phyloP scores from a whole-genome alignment of 176 grass and related monocot genomes.

The Ananas comosus region DNA sequence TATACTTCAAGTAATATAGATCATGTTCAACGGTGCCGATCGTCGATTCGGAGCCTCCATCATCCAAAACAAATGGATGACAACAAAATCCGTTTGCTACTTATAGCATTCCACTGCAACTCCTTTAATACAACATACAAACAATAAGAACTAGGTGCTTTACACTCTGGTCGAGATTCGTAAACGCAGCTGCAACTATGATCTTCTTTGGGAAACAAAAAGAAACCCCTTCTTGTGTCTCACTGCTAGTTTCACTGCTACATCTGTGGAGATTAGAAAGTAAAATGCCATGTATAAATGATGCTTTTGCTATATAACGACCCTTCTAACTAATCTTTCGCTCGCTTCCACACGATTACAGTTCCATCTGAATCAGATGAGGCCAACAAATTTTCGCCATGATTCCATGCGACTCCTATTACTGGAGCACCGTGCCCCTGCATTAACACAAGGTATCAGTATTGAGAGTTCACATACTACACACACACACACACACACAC shows the following conservation, averaged over 20 bases:
- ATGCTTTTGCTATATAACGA: slow-evolving; percentile 9
- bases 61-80: too few relatives aligned
- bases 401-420: slow-evolving; percentile 90
- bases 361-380: slow-evolving; percentile 91
- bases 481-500: not conserved
- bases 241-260: not conserved
- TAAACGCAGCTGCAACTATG: slow-evolving; percentile 19
- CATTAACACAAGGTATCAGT: not conserved
- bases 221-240: not conserved
- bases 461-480: not conserved
- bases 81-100: too few relatives aligned
- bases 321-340: slow-evolving; percentile 35
- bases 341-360: slow-evolving; percentile 95
- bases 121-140: not conserved
- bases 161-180: slow-evolving; percentile 12
- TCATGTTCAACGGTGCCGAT: too few relatives aligned
- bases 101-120: too few relatives aligned
- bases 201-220: slow-evolving; percentile 8
- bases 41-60: too few relatives aligned
- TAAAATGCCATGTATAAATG: slow-evolving; percentile 9
- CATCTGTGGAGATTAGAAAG: not conserved
- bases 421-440: slow-evolving; percentile 83
- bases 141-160: slow-evolving; percentile 13
- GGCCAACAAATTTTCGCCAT: slow-evolving; percentile 88
- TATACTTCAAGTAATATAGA: too few relatives aligned